phyloP scores from a whole-genome alignment of 306 rosid genomes.

The Vachellia pachyceras region DNA sequence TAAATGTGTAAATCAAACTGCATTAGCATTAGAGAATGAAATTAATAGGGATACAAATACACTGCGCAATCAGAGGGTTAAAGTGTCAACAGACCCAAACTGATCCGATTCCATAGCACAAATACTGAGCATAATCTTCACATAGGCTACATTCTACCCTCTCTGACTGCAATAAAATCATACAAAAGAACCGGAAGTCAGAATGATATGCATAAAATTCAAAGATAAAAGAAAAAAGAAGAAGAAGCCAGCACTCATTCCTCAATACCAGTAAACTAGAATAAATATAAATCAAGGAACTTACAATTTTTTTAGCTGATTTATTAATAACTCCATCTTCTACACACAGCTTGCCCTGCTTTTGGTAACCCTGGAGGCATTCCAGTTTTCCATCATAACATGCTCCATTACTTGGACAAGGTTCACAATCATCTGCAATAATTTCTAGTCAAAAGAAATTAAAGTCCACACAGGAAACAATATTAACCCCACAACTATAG shows the following conservation, averaged over 20 bases:
- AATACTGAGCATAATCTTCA: constrained; percentile 63
- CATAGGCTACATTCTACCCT: constrained; percentile 64
- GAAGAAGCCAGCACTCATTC: no score
- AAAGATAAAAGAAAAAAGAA: neutral
- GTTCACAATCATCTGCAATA: constrained; percentile 71
- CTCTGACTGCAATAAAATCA: constrained; percentile 55
- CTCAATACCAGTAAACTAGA: no score
- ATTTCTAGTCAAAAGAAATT: constrained; percentile 10
- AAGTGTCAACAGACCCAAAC: constrained; percentile 76
- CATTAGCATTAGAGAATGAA: neutral
- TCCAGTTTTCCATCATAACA: constrained; percentile 69
- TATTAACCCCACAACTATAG: neutral
- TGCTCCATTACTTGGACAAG: constrained; percentile 85
- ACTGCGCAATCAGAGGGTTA: constrained; percentile 30
- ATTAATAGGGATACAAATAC: neutral
- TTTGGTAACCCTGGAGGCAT: constrained; percentile 68
- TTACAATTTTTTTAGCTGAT: constrained; percentile 74
- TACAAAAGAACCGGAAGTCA: constrained; percentile 30
- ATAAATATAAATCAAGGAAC: constrained; percentile 47
- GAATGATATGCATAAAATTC: constrained; percentile 4
- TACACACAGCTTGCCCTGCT: constrained; percentile 67
- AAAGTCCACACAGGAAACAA: constrained; percentile 20
- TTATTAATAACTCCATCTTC: constrained; percentile 81
- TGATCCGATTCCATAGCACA: constrained; percentile 73
- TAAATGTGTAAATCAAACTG: constrained; percentile 24